Conservation (phyloP, 305 asterid genomes). For the Fraxinus xanthoxyloides region DNA sequence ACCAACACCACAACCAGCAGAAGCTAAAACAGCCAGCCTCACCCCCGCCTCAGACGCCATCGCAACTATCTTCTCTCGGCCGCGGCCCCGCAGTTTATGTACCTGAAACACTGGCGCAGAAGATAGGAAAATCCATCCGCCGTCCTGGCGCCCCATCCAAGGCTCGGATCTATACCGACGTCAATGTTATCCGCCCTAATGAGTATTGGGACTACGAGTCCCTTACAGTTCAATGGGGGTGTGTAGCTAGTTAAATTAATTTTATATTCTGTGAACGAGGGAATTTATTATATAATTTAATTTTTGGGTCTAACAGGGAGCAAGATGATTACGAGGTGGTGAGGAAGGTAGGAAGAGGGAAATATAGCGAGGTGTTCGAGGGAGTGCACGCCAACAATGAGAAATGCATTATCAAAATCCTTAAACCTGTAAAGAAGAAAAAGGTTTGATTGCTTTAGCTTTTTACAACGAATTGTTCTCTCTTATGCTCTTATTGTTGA, state of each 20-base stretch:
- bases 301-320: constrained; percentile 48
- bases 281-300: neutral
- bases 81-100: constrained; percentile 32
- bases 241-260: constrained; percentile 14
- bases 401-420: constrained; percentile 79
- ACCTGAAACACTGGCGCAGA: constrained; percentile 79
- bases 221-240: constrained; percentile 97
- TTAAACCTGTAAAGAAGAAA: constrained; percentile 86
- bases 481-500: neutral
- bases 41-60: constrained; percentile 21
- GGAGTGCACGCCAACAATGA: constrained; percentile 65
- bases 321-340: constrained; percentile 88
- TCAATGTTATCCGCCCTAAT: constrained; percentile 83
- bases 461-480: neutral
- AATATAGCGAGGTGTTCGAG: constrained; percentile 84
- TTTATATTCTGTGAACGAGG: neutral
- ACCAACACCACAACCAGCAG: constrained; percentile 20
- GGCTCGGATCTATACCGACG: constrained; percentile 69
- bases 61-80: constrained; percentile 29
- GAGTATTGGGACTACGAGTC: constrained; percentile 98
- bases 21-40: constrained; percentile 2
- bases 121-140: constrained; percentile 80
- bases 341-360: constrained; percentile 85
- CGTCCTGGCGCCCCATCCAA: constrained; percentile 78
- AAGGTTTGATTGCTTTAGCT: constrained; percentile 36